A percentile compares a stretch with the other conserved stretches of the same genome.
Conservation (phyloP, 2,329 filamentous ascomycete species). For the Penicillium sp. region DNA sequence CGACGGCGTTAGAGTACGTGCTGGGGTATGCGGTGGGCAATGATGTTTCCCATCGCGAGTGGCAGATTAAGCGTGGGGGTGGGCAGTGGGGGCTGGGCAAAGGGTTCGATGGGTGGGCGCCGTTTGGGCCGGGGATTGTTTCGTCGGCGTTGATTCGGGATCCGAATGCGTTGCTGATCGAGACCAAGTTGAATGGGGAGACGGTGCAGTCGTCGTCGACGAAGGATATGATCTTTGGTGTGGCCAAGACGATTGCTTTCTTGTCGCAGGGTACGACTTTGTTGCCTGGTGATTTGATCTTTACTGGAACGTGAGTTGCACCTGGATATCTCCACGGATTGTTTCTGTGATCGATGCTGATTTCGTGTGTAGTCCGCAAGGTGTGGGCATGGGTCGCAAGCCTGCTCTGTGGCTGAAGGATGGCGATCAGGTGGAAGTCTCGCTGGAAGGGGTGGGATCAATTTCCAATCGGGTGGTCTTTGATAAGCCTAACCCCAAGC, state of each 20-base stretch:
- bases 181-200: constrained; percentile 53
- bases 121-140: constrained; percentile 72
- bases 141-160: constrained; percentile 50
- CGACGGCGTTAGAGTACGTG: constrained; percentile 68
- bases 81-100: constrained; percentile 73
- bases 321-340: background rate
- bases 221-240: constrained; percentile 53
- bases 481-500: constrained; percentile 43
- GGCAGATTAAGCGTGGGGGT: constrained; percentile 68
- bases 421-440: constrained; percentile 69
- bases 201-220: constrained; percentile 52
- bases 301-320: constrained; percentile 48
- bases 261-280: constrained; percentile 48
- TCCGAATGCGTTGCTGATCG: constrained; percentile 44
- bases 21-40: constrained; percentile 75
- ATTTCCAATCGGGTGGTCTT: constrained; percentile 48
- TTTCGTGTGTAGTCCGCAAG: constrained; percentile 55
- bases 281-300: constrained; percentile 44
- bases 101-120: constrained; percentile 75
- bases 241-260: constrained; percentile 50
- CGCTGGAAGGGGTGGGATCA: constrained; percentile 65
- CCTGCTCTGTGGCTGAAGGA: constrained; percentile 70
- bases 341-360: background rate
- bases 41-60: constrained; percentile 78
- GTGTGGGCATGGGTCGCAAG: constrained; percentile 69